Conservation (phyloP, 148 eudicot species). For the Rhododendron henanense region DNA sequence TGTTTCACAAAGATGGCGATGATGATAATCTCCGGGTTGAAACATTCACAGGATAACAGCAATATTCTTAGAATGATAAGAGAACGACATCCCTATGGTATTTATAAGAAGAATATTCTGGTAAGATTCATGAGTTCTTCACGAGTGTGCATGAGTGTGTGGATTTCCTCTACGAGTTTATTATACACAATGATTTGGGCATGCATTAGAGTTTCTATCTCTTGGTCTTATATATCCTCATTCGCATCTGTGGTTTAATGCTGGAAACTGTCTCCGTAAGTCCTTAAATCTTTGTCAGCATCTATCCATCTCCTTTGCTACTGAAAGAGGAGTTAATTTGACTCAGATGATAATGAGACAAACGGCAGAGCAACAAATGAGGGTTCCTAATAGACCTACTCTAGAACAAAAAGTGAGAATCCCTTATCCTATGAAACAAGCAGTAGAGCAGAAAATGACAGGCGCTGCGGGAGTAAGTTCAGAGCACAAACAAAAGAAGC, state of each 20-base stretch:
- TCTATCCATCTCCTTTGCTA: background rate
- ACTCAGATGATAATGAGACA: background rate
- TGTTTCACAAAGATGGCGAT: background rate
- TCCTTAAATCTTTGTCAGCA: background rate
- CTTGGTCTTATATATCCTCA: background rate
- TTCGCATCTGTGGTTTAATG: background rate
- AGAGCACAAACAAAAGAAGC: background rate
- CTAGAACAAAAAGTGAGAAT: background rate
- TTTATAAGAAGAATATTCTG: background rate
- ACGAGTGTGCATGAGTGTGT: background rate
- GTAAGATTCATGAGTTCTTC: background rate
- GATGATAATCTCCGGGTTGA: background rate
- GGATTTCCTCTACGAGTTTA: background rate
- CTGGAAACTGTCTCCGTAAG: background rate
- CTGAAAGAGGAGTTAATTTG: background rate
- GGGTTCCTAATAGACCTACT: background rate
- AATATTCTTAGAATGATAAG: background rate
- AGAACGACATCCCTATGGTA: background rate
- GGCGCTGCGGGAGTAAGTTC: background rate
- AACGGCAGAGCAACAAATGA: background rate
- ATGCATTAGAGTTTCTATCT: background rate
- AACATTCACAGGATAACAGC: background rate
- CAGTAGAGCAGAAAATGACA: background rate
- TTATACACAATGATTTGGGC: background rate
- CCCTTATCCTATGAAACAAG: background rate